Evolutionary conservation across 225 moss, liverwort and hornwort genomes (phyloP).

Genomic region (Straminergon stramineum): DNA sequence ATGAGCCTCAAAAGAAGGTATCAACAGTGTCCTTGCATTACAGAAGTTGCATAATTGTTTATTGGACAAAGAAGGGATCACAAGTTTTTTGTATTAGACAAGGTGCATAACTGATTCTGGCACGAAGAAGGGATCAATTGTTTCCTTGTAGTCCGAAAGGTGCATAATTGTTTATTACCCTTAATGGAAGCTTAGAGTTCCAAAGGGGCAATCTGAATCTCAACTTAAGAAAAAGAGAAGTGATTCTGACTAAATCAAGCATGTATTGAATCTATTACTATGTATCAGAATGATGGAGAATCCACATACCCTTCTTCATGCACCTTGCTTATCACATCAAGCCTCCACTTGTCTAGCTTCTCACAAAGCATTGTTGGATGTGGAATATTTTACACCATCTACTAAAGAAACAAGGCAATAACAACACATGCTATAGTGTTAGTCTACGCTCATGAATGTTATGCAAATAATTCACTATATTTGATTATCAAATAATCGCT

Average conservation of each 20-base stretch:
- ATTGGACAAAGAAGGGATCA: not conserved
- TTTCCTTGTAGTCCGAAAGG: not conserved
- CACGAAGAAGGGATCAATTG: not conserved
- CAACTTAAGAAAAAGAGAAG: not conserved
- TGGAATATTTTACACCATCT: not conserved
- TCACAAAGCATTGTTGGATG: not conserved
- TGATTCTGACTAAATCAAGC: not conserved
- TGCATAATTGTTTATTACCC: not conserved
- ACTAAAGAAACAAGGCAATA: too few species aligned
- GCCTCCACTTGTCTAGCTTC: not conserved
- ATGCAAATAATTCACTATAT: too few species aligned
- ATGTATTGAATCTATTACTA: not conserved
- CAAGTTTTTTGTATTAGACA: not conserved
- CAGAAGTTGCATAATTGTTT: too few species aligned
- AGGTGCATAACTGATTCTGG: not conserved
- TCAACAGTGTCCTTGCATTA: not conserved
- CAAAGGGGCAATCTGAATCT: not conserved
- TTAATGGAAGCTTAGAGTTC: not conserved
- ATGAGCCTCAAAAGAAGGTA: too few species aligned
- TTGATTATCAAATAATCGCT: too few species aligned
- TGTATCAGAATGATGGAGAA: not conserved
- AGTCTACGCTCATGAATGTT: too few species aligned
- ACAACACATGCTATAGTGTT: not conserved
- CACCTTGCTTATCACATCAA: not conserved
- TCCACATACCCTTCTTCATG: too few species aligned